A percentile compares a stretch with the other conserved stretches of the same genome.
Evolutionary conservation across 148 eudicot species (phyloP).

Genomic region (Fallopia convolvulus): DNA sequence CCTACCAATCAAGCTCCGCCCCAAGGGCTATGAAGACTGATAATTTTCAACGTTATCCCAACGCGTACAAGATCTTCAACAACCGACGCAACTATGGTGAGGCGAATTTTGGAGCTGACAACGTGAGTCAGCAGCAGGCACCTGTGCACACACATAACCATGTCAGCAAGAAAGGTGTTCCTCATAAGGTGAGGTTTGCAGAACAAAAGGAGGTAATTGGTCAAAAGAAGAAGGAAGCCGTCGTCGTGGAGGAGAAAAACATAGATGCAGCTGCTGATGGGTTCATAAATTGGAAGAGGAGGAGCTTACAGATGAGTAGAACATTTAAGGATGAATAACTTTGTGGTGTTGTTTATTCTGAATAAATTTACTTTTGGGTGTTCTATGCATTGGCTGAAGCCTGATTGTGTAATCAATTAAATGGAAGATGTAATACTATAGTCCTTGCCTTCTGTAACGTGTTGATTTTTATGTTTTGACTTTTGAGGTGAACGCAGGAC

Average conservation of each 20-base stretch:
- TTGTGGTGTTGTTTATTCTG: neutral
- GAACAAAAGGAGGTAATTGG: constrained; percentile 12
- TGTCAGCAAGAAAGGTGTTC: neutral
- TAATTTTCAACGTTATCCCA: constrained; percentile 13
- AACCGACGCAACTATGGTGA: neutral
- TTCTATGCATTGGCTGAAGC: neutral
- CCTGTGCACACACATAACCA: neutral
- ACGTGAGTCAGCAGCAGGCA: neutral
- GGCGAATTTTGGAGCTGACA: neutral
- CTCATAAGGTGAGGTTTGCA: constrained; percentile 24
- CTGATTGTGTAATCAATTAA: neutral
- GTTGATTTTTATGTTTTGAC: neutral
- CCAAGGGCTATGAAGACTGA: neutral
- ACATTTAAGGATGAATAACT: neutral
- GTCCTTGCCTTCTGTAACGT: neutral
- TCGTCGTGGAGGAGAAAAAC: constrained; percentile 12
- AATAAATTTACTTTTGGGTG: neutral
- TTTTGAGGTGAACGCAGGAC: too few species aligned
- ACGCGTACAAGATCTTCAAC: constrained; percentile 11
- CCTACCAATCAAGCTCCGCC: neutral
- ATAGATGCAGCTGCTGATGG: constrained; percentile 43
- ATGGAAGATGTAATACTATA: neutral
- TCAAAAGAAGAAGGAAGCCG: neutral
- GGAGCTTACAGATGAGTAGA: neutral
- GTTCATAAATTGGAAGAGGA: constrained; percentile 37